phyloP scores from a whole-genome alignment of 768 basidiomycete species.

The Amanita thiersii region DNA sequence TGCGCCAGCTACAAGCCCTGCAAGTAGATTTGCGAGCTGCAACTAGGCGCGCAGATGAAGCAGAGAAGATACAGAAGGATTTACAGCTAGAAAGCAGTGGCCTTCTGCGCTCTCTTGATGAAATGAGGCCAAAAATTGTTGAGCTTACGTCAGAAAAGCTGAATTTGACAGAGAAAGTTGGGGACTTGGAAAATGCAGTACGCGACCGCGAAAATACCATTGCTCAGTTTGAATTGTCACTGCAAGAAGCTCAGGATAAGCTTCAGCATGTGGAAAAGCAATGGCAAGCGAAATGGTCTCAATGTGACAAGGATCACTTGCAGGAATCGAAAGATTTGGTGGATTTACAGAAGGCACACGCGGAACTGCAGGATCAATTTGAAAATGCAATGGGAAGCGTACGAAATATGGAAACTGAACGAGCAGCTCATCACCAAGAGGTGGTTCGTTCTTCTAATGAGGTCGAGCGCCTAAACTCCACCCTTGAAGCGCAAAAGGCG shows the following conservation, averaged over 20 bases:
- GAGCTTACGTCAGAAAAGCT: conserved; percentile 69
- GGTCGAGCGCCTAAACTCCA: conserved; percentile 41
- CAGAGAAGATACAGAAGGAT: conserved; percentile 61
- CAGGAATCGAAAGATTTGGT: conserved; percentile 39
- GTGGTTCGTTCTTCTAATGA: conserved; percentile 48
- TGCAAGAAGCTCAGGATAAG: conserved; percentile 47
- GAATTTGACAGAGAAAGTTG: conserved; percentile 58
- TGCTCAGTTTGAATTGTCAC: conserved; percentile 48
- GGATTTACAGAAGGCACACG: conserved; percentile 57
- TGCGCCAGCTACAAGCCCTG: conserved; percentile 47
- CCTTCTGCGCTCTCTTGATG: conserved; percentile 74
- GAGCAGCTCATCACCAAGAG: conserved; percentile 50
- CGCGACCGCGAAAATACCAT: conserved; percentile 50
- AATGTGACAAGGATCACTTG: conserved; percentile 45
- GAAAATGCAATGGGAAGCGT: conserved; percentile 44
- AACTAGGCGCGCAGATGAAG: conserved; percentile 63
- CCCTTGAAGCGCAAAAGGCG: conserved; percentile 39
- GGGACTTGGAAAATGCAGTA: conserved; percentile 44
- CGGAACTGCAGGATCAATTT: conserved; percentile 55
- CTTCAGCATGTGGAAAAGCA: conserved; percentile 37
- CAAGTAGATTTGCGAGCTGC: conserved; percentile 64
- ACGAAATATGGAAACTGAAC: conserved; percentile 56
- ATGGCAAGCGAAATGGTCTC: conserved; percentile 33
- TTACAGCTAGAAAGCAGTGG: conserved; percentile 73
- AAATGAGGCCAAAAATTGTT: conserved; percentile 81